Evolutionary conservation across 345 rosid genomes (phyloP), one percentile per base, ranked within the genome.

Genomic region (Reutealis trisperma): DNA sequence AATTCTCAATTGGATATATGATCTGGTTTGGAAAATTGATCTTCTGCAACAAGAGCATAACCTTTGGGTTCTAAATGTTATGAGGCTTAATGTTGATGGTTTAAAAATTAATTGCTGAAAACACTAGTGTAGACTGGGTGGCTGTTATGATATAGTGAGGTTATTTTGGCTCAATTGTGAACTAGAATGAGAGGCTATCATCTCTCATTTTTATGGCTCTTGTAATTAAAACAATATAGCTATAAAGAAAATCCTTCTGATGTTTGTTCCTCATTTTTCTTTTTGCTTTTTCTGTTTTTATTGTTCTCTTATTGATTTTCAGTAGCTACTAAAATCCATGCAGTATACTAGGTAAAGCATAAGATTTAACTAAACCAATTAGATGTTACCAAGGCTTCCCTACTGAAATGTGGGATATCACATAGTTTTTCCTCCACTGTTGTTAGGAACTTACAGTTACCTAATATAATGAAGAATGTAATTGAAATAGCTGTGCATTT

Each of bases 381-480:
- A 49, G 15, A 49, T 12, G 15, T 71, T 57, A 51, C 32, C 45
- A 30, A 49, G 65, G 24, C 14, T 25, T 8, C 27, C 47, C 24
- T 41, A 25, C 18, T 8, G n/a, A 30, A 60, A 44, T 25, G 22
- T 57, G 24, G 25, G 37, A 55, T 24, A 19, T 55, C 22, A 59
- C 57, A 6, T 42, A 2, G 4, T 32, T 21, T 76, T 67, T 42
- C 41, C 57, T 63, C 27, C 8, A 8, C 15, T n/a, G 61, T 22
- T 61, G 9, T 62, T 34, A 41, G 51, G 55, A 68, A 64, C 41
- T 9, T 25, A 24, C 51, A 60, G 45, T 41, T 55, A 27, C 41
- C 27, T 73, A 21, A 11, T 69, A 54, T 71, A 18, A n/a, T 76
- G 60, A 68, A 61, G 72, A 69, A 51, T 34, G 45, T 69, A 27